A percentile compares a stretch with the other conserved stretches of the same genome.
phyloP scores from a whole-genome alignment of 495 filamentous ascomycete genomes.

The Collariella sp. region DNA sequence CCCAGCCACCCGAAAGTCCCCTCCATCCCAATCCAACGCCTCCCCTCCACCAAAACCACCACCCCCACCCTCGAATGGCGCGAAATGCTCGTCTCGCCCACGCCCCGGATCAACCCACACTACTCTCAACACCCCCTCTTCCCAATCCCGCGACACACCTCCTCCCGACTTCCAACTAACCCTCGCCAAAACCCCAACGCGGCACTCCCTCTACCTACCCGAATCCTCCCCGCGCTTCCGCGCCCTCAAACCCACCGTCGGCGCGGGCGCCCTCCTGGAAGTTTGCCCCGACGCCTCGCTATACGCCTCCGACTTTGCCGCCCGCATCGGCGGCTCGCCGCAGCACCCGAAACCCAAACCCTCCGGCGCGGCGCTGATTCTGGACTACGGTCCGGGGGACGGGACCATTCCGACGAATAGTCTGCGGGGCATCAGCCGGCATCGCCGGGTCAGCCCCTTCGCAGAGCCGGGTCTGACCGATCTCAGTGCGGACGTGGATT shows the following conservation, averaged over 20 bases:
- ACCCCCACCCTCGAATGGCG: slow-evolving; percentile 65
- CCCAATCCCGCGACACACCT: slow-evolving; percentile 44
- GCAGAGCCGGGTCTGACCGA: slow-evolving; percentile 70
- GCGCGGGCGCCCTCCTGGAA: slow-evolving; percentile 64
- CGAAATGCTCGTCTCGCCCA: slow-evolving; percentile 75
- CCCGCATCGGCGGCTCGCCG: slow-evolving; percentile 65
- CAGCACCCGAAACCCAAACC: slow-evolving; percentile 49
- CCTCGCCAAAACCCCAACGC: slow-evolving; percentile 61
- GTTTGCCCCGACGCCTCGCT: slow-evolving; percentile 77
- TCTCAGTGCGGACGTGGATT: slow-evolving; percentile 87
- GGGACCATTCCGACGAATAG: slow-evolving; percentile 73
- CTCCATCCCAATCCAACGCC: slow-evolving; percentile 34
- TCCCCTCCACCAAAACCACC: slow-evolving; percentile 38
- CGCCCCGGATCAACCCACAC: slow-evolving; percentile 40
- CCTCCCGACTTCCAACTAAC: slow-evolving; percentile 77
- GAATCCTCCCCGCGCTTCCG: slow-evolving; percentile 73
- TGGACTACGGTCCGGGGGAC: slow-evolving; percentile 80
- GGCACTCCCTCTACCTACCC: slow-evolving; percentile 76
- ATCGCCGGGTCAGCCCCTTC: slow-evolving; percentile 68
- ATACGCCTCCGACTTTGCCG: slow-evolving; percentile 70
- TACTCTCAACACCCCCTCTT: slow-evolving; percentile 40
- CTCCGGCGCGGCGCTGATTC: slow-evolving; percentile 78
- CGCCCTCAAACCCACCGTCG: slow-evolving; percentile 53
- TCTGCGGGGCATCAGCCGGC: slow-evolving; percentile 73
- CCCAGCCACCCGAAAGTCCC: slow-evolving; percentile 34